Evolutionary conservation across 2,329 filamentous ascomycete species (phyloP).

Genomic region (Lasiodiplodia hormozganensis): DNA sequence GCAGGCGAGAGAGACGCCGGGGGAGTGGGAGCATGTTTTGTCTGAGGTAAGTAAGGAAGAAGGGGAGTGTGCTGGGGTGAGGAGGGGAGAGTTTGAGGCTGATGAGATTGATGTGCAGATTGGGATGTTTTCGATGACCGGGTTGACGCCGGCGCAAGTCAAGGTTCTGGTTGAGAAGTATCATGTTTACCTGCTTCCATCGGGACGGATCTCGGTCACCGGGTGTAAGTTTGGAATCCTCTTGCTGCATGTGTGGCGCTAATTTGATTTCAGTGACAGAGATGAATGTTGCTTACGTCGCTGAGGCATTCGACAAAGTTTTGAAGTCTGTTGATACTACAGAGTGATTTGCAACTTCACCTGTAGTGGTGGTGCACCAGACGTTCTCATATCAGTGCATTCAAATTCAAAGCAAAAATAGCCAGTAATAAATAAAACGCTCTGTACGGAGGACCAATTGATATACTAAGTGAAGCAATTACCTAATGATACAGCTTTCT

Average conservation of each 20-base stretch:
- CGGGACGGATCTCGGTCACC: conserved; percentile 42
- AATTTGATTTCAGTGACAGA: conserved; percentile 1
- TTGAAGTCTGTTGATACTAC: not conserved
- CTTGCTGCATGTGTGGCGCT: not conserved
- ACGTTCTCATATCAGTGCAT: too few relatives aligned
- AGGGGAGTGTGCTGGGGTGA: too few relatives aligned
- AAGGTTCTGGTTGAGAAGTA: conserved; percentile 37
- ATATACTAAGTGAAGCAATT: too few relatives aligned
- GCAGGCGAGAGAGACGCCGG: conserved; percentile 34
- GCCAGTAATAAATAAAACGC: too few relatives aligned
- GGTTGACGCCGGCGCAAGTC: conserved; percentile 43
- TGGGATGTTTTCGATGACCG: conserved; percentile 52
- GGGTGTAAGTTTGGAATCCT: not conserved
- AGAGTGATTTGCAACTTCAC: too few relatives aligned
- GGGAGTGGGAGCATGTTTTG: conserved; percentile 42
- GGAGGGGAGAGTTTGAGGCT: too few relatives aligned
- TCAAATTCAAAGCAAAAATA: too few relatives aligned
- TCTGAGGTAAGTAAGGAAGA: conserved; percentile 16
- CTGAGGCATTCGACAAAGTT: conserved; percentile 24
- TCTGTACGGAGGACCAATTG: too few relatives aligned
- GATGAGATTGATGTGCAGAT: conserved; percentile 37
- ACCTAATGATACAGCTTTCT: too few relatives aligned
- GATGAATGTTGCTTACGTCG: conserved; percentile 25
- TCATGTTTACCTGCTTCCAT: conserved; percentile 46
- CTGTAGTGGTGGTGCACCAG: too few relatives aligned